phyloP scores from a whole-genome alignment of 2,329 filamentous ascomycete genomes.

The Hypoxylon sp. region DNA sequence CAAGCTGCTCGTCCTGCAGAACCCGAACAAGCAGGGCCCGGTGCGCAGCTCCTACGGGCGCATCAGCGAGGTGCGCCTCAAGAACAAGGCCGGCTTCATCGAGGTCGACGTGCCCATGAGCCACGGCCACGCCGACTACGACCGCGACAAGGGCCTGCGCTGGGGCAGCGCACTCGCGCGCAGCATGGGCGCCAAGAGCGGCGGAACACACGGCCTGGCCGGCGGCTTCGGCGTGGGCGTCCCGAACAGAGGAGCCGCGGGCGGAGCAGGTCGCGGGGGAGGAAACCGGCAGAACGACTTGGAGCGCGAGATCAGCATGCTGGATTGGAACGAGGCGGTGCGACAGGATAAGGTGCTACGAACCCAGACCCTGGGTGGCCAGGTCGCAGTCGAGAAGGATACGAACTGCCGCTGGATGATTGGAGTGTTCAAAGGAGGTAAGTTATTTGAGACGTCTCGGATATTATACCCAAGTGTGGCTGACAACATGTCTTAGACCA shows the following conservation, averaged over 20 bases:
- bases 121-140: constrained; percentile 77
- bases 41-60: constrained; percentile 67
- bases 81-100: constrained; percentile 83
- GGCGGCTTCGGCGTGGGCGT: constrained; percentile 78
- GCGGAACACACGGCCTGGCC: constrained; percentile 76
- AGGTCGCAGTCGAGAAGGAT: constrained; percentile 76
- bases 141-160: constrained; percentile 82
- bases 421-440: constrained; percentile 87
- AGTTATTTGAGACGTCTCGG: constrained; percentile 49
- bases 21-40: constrained; percentile 78
- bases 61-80: constrained; percentile 83
- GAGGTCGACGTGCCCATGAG: constrained; percentile 92
- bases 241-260: constrained; percentile 52
- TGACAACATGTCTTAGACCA: constrained; percentile 69
- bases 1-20: constrained; percentile 86
- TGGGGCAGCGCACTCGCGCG: constrained; percentile 83
- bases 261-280: constrained; percentile 47
- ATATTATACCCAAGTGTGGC: not conserved
- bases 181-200: constrained; percentile 68
- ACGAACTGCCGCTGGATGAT: constrained; percentile 83
- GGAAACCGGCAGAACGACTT: constrained; percentile 56
- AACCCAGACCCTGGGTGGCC: constrained; percentile 87
- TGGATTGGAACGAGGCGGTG: constrained; percentile 76
- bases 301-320: constrained; percentile 61
- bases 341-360: constrained; percentile 78